Percentiles rank a stretch among this genome's conserved stretches.
phyloP scores from a whole-genome alignment of 2,329 filamentous ascomycete genomes.

The Microcyclospora tardicrescens region DNA sequence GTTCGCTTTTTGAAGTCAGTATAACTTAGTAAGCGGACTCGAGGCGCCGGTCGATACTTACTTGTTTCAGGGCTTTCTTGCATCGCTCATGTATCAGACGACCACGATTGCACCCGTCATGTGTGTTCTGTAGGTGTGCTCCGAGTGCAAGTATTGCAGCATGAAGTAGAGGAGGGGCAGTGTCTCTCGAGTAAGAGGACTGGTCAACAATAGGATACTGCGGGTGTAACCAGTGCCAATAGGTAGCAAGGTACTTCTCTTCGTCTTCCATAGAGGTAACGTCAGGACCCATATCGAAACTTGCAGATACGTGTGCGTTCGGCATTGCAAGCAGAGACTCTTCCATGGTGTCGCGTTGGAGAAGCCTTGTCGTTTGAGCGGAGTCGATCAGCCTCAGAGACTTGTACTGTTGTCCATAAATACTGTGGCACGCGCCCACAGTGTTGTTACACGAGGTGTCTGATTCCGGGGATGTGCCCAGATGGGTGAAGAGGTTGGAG shows the following conservation, averaged over 20 bases:
- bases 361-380: conserved; percentile 1
- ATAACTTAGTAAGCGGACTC: background rate
- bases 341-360: conserved; percentile 12
- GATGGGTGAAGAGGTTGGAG: too few species aligned
- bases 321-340: background rate
- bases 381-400: too few species aligned
- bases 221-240: conserved; percentile 34
- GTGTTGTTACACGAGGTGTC: background rate
- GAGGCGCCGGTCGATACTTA: background rate
- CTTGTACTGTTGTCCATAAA: background rate
- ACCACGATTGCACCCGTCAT: conserved; percentile 18
- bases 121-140: conserved; percentile 22
- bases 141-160: conserved; percentile 34
- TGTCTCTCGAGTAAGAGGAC: conserved; percentile 25
- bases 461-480: conserved; percentile 2
- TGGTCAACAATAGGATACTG: conserved; percentile 32
- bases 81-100: background rate
- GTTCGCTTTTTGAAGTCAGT: conserved; percentile 9
- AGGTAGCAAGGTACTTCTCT: conserved; percentile 31
- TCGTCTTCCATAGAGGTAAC: conserved; percentile 7
- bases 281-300: too few species aligned
- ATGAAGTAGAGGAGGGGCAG: conserved; percentile 30
- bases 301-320: too few species aligned
- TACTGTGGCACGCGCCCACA: background rate
- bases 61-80: background rate